These are phyloP conservation scores for Pleomassaria siparia DNA, from an alignment of 2,329 filamentous ascomycete species.

Conservation along the genomic window DNA sequence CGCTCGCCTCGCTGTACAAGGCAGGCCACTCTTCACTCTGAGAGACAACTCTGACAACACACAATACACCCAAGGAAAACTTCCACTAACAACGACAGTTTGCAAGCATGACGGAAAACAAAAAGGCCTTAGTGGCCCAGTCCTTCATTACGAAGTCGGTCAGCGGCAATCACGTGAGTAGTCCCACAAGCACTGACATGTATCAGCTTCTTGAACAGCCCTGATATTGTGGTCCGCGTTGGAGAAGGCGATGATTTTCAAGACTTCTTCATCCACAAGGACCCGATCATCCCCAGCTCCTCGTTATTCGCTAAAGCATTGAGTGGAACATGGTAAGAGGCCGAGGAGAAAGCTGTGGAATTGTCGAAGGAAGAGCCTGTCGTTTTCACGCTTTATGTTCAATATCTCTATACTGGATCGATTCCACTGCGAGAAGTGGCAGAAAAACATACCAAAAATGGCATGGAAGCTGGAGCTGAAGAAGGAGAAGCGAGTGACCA, in stretches of 20 bases:
- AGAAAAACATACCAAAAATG: too few relatives aligned
- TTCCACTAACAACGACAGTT: background rate
- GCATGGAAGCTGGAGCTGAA: too few relatives aligned
- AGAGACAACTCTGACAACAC: too few relatives aligned
- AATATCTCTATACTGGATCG: slow-evolving; percentile 6
- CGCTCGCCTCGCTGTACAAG: too few relatives aligned
- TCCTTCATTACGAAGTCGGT: background rate
- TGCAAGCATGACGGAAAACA: background rate
- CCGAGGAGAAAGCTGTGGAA: slow-evolving; percentile 5
- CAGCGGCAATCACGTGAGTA: background rate
- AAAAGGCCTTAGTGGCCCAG: background rate
- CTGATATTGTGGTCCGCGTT: background rate
- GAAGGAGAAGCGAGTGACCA: too few relatives aligned
- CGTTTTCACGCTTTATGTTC: slow-evolving; percentile 7
- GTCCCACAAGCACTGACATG: background rate
- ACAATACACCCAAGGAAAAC: too few relatives aligned
- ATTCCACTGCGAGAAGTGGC: background rate
- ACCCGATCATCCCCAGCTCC: background rate
- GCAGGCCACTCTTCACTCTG: too few relatives aligned
- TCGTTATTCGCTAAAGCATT: slow-evolving; percentile 11
- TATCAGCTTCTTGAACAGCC: background rate
- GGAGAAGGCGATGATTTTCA: background rate
- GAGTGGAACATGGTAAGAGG: slow-evolving; percentile 7
- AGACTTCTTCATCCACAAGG: background rate
- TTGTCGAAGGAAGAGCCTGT: slow-evolving; percentile 10